Base-by-base conservation (phyloP, 75 land plant species). In the Sequoiadendron giganteum region DNA sequence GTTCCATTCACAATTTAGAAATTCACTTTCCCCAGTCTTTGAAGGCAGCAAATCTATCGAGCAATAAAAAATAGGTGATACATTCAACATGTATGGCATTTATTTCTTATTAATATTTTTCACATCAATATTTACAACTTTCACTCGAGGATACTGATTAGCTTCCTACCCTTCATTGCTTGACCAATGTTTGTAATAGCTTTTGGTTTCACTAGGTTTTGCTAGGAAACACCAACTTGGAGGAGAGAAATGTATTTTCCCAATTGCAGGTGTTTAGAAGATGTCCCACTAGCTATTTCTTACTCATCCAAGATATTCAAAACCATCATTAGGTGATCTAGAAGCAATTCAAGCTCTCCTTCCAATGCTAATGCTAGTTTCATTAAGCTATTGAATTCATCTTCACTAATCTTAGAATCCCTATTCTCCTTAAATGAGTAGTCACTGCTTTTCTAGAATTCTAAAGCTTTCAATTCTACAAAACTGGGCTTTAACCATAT, bases 261-360 rank as follows among this genome's bases (percentile, higher is more conserved):
- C 49, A 48, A 48, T 48, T 7, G 49, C 10, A 48, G 48, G 49
- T 48, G 49, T 48, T 48, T 48, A 48, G 49, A 48, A 48, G 49
- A 48, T 48, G 49, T 48, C 49, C 49, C 8, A 48, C 49, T 10
- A 48, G 49, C 49, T 48, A 10, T 7, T 48, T 48, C 92, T 97
- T 58, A 96, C 98, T 87, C 98, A 95, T 38, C 99, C 88, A 86
- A 97, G 92, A 89, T 95, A 97, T 88, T 97, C 99, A 49, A 94
- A 85, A 39, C 97, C 98, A 89, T 97, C 99, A 83, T 93, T 92
- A 65, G 98, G 99, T 30, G 96, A 93, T 39, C 99, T 98, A 80
- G 98, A 97, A 72, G 93, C 87, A 97, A 96, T 87, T 97, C 92
- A 2, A 97, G 98, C 83, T 97, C 97, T 86, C 99, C 99, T 54